Evolutionary conservation across 768 basidiomycete species (phyloP).

Genomic region (Collybiopsis luxurians): DNA sequence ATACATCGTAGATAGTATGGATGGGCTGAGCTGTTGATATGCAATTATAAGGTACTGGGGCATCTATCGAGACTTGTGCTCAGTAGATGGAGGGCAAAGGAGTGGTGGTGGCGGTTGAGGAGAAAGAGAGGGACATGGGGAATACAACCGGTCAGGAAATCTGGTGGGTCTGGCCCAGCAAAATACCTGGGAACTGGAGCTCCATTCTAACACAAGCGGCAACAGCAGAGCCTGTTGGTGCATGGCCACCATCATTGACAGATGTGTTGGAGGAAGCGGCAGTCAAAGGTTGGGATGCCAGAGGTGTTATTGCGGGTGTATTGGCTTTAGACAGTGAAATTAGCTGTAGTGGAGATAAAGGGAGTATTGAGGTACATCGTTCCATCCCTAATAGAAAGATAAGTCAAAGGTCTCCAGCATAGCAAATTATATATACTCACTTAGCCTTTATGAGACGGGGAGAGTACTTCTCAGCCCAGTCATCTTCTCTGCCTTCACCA

Average conservation of each 20-base stretch:
- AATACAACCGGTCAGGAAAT: constrained; percentile 83
- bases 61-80: constrained; percentile 87
- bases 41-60: too few species aligned
- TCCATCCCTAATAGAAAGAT: constrained; percentile 64
- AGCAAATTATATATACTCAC: too few species aligned
- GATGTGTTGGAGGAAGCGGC: constrained; percentile 5
- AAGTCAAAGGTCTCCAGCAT: too few species aligned
- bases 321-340: constrained; percentile 11
- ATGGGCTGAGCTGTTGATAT: too few species aligned
- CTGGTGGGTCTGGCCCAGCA: too few species aligned
- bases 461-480: too few species aligned
- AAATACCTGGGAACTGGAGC: too few species aligned
- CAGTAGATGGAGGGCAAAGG: constrained; percentile 93
- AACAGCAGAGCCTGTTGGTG: constrained; percentile 31
- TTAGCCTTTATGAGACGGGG: too few species aligned
- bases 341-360: constrained; percentile 4
- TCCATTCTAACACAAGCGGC: constrained; percentile 50
- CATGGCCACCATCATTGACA: constrained; percentile 4
- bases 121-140: constrained; percentile 76
- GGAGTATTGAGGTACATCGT: too few species aligned
- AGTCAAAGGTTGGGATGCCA: constrained; percentile 9
- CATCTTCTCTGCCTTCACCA: too few species aligned
- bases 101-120: constrained; percentile 84
- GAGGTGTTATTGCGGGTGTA: constrained; percentile 10
- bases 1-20: too few species aligned